Evolutionary conservation across 768 basidiomycete species (phyloP).

Genomic region (Rubroboletus satanas): DNA sequence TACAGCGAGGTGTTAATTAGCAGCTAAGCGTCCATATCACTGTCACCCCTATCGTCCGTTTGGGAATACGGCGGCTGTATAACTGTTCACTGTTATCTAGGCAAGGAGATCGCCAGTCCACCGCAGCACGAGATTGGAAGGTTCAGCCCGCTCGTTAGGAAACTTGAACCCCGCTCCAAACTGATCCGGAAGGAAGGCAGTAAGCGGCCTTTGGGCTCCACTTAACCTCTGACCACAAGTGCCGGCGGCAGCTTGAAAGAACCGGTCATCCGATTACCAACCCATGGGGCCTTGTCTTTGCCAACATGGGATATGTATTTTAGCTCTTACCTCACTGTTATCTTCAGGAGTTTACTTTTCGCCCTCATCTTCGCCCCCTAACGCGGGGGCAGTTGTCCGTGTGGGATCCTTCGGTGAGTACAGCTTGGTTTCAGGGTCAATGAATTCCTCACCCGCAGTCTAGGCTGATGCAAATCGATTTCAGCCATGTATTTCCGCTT

Average conservation of each 20-base stretch:
- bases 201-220: neutral
- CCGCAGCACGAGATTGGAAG: conserved; percentile 11
- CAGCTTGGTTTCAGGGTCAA: neutral
- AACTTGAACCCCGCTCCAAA: conserved; percentile 5
- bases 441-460: neutral
- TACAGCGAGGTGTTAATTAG: no score
- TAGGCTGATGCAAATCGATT: neutral
- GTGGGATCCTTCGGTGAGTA: neutral
- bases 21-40: conserved; percentile 2
- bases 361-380: neutral
- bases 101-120: conserved; percentile 7
- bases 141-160: neutral
- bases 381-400: neutral
- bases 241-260: neutral
- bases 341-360: neutral
- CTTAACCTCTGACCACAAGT: neutral
- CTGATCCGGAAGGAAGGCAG: conserved; percentile 1
- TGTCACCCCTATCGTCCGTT: conserved; percentile 4
- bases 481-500: conserved; percentile 1
- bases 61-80: conserved; percentile 1
- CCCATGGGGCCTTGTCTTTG: neutral
- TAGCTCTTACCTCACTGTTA: neutral
- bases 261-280: neutral
- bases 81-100: neutral
- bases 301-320: neutral